Percentiles rank a stretch among this genome's conserved stretches.
phyloP scores from a whole-genome alignment of 1,139 yeast genomes.

The Diutina pseudorugosa region DNA sequence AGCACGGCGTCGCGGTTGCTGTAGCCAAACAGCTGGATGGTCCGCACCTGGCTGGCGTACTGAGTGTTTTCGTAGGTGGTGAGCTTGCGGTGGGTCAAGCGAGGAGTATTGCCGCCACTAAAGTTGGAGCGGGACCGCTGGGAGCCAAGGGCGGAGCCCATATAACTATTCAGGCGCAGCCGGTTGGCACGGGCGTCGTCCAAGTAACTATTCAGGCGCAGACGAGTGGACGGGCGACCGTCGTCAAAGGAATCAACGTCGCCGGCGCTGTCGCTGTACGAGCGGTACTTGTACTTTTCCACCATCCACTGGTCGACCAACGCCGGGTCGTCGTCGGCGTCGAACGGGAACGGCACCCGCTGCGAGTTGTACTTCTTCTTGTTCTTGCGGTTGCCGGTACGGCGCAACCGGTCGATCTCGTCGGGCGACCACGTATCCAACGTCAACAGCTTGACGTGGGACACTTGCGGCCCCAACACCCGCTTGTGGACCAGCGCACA shows the following conservation, averaged over 20 bases:
- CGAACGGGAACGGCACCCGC: conserved; percentile 56
- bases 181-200: conserved; percentile 4
- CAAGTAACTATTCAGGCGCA: background rate
- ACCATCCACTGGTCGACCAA: conserved; percentile 37
- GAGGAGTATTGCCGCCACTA: conserved; percentile 14
- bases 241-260: conserved; percentile 15
- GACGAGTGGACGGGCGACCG: background rate
- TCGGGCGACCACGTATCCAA: conserved; percentile 66
- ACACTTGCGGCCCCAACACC: conserved; percentile 31
- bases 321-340: conserved; percentile 45
- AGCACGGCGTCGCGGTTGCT: conserved; percentile 32
- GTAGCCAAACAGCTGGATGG: conserved; percentile 33
- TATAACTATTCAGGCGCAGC: conserved; percentile 6
- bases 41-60: conserved; percentile 25
- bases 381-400: conserved; percentile 55
- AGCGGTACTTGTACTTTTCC: conserved; percentile 38
- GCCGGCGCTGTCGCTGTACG: conserved; percentile 24
- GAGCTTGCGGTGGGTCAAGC: conserved; percentile 29
- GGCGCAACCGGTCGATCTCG: conserved; percentile 43
- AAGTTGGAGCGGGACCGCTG: conserved; percentile 11
- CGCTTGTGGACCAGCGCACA: conserved; percentile 74
- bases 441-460: conserved; percentile 70
- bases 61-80: conserved; percentile 31
- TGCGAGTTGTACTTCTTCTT: conserved; percentile 54
- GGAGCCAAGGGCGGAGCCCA: conserved; percentile 7